These are phyloP conservation scores for Cryptococcus jaspeensis DNA, from an alignment of 1,284 basidiomycete species.

Conservation along the genomic window DNA sequence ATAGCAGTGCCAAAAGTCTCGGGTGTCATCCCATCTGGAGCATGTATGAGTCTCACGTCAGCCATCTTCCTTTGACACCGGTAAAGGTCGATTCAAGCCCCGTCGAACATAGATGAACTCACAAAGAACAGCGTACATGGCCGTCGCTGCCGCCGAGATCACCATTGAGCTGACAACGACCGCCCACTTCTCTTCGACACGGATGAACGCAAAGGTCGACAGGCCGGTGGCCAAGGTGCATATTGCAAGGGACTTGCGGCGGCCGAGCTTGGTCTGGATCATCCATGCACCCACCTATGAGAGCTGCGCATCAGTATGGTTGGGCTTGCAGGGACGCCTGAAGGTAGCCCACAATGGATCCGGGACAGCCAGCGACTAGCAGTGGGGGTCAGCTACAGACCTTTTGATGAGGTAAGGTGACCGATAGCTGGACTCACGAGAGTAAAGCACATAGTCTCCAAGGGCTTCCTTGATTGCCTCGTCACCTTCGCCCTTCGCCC, in stretches of 20 bases:
- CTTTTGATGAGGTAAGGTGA: neutral
- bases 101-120: conserved; percentile 53
- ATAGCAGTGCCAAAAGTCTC: conserved; percentile 82
- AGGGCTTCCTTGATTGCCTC: conserved; percentile 66
- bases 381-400: conserved; percentile 46
- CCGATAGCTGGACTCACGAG: conserved; percentile 22
- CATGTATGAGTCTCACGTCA: neutral
- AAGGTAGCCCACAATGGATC: conserved; percentile 65
- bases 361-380: conserved; percentile 79
- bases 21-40: conserved; percentile 70
- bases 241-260: conserved; percentile 71
- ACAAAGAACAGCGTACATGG: conserved; percentile 89
- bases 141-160: conserved; percentile 76
- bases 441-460: conserved; percentile 69
- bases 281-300: conserved; percentile 81
- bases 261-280: conserved; percentile 74
- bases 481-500: conserved; percentile 43
- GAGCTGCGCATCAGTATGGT: conserved; percentile 7
- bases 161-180: conserved; percentile 75
- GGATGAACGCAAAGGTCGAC: conserved; percentile 72
- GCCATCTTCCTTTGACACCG: neutral
- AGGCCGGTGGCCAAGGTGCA: conserved; percentile 78
- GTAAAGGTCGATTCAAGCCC: neutral
- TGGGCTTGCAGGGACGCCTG: neutral
- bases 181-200: conserved; percentile 62